A percentile compares a stretch with the other conserved stretches of the same genome.
phyloP scores from a whole-genome alignment of 352 stramenopile species.

The Elongisporangium anandrum region DNA sequence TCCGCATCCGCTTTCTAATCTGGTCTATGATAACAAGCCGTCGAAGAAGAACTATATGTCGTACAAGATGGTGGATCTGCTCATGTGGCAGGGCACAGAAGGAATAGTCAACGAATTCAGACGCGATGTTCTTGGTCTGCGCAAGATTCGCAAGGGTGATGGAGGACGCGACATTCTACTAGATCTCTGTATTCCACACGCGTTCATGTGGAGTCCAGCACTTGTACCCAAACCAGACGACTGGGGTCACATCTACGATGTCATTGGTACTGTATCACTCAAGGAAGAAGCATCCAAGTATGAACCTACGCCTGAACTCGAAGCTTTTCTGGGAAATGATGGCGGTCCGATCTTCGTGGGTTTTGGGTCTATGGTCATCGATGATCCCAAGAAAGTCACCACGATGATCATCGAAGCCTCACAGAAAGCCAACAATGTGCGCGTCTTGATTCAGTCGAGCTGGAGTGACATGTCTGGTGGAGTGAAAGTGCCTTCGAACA shows the following conservation, averaged over 20 bases:
- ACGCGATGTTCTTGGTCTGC: conserved; percentile 38
- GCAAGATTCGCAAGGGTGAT: conserved; percentile 62
- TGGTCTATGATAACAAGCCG: conserved; percentile 66
- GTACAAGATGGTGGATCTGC: conserved; percentile 85
- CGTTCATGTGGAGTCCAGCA: conserved; percentile 87
- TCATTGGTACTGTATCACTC: conserved; percentile 82
- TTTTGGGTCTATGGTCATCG: conserved; percentile 93
- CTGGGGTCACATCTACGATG: conserved; percentile 85
- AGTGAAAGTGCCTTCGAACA: conserved; percentile 42
- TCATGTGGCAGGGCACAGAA: conserved; percentile 71
- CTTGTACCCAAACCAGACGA: conserved; percentile 88
- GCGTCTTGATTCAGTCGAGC: conserved; percentile 89
- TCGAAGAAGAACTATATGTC: conserved; percentile 74
- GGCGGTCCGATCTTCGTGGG: conserved; percentile 90
- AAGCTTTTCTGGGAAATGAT: conserved; percentile 58
- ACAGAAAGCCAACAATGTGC: conserved; percentile 32
- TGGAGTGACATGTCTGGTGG: conserved; percentile 79
- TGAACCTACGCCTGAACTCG: conserved; percentile 45
- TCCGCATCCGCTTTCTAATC: conserved; percentile 85
- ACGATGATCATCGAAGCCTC: conserved; percentile 88
- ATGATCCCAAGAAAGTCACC: conserved; percentile 58
- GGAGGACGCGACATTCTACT: conserved; percentile 55
- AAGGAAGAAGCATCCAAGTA: conserved; percentile 38
- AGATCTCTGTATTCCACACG: conserved; percentile 74
- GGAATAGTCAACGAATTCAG: conserved; percentile 85